Evolutionary conservation across 305 asterid genomes (phyloP).

Genomic region (Caryopteris hybrid): DNA sequence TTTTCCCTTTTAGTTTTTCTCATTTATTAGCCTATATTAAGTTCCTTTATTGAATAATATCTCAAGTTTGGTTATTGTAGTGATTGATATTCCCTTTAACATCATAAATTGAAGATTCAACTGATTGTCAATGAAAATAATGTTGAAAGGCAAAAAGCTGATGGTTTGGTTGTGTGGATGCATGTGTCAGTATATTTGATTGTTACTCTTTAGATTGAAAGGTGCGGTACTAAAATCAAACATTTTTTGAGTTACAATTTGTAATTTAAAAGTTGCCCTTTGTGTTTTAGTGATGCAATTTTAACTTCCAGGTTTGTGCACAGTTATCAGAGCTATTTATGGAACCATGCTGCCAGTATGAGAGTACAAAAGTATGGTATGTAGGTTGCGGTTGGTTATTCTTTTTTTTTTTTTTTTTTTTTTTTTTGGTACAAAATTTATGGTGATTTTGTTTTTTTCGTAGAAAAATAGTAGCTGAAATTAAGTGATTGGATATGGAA

Average conservation of each 20-base stretch:
- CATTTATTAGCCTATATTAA: background rate
- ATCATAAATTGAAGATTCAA: background rate
- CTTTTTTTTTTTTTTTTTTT: too few relatives aligned
- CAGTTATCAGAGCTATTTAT: constrained; percentile 92
- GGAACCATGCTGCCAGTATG: constrained; percentile 96
- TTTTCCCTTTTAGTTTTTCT: too few relatives aligned
- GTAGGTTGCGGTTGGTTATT: too few relatives aligned
- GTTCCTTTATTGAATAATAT: background rate
- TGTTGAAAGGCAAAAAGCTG: background rate
- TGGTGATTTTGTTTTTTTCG: too few relatives aligned
- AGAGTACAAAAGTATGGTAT: constrained; percentile 83
- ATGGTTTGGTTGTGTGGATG: constrained; percentile 1
- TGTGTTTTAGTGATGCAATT: constrained; percentile 23
- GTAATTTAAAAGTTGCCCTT: background rate
- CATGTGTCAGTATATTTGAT: background rate
- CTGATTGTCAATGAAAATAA: too few relatives aligned
- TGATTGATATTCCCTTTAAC: background rate
- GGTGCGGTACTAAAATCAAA: background rate
- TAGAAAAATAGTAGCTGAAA: too few relatives aligned
- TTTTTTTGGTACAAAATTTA: too few relatives aligned
- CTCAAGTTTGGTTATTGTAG: background rate
- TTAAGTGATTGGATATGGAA: too few relatives aligned
- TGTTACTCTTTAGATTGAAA: constrained; percentile 1
- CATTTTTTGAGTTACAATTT: constrained; percentile 10
- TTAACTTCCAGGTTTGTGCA: constrained; percentile 79